Evolutionary conservation across 106 monocot species (phyloP), one percentile per base, ranked within the genome.

Genomic region (Phalaenopsis aphrodite): DNA sequence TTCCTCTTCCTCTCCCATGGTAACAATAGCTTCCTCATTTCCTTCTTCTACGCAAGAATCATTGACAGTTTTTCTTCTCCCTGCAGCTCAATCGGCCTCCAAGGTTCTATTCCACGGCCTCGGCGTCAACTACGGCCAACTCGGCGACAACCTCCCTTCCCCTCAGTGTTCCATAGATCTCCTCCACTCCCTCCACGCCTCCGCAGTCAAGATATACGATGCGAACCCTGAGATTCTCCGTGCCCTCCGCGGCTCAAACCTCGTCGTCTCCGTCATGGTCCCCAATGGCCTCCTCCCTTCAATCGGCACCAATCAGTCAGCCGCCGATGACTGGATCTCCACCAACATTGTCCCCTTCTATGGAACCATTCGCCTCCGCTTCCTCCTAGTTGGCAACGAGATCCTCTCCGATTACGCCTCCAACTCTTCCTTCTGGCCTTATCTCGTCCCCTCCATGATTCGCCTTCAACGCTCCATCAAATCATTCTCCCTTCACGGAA

Each of bases 341-440:
- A 4, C 86, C 72, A 88, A 93, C 83, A 78, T 99, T 81, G 81
- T 85, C 79, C 94, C 94, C 46, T 91, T 88, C 87, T 76, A 67
- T 75, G 75, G 83, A 64, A 23, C 36, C 19, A 58, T 87, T 79
- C 84, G 84, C 73, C 67, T 99, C 84, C 89, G 89, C 61, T 91
- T 84, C 88, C 92, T 99, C 83, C 90, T 99, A 85, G 98, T 94
- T 78, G 94, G 98, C 17, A 99, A 99, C 89, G 98, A 99, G 88
- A 74, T 99, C 64, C 88, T 95, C 47, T 89, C 95, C 75, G 88
- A 93, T 78, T 73, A 37, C 82, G 85, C 92, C 81, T 30, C 86
- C 67, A 19, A 41, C 48, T 85, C 85, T 37, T 72, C 85, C 58
- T 86, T 89, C 79, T 93, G 98, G 94, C 84, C 77, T 30, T 21